Base-by-base conservation (phyloP, 108 stramenopile genomes). In the Cylindrotheca fusiformis region DNA sequence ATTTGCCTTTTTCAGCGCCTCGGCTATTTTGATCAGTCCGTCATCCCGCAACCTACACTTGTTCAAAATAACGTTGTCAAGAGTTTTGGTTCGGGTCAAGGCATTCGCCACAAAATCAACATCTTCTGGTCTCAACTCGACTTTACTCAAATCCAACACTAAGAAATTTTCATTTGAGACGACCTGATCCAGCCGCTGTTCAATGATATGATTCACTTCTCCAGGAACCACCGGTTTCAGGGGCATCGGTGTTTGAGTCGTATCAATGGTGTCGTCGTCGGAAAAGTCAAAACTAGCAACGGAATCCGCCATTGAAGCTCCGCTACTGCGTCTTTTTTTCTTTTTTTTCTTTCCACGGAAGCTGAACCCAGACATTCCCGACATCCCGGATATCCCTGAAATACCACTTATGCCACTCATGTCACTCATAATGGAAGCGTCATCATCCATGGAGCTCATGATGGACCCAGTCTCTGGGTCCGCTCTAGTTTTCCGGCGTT, bases 401-500 rank as follows among this genome's bases (percentile, higher is more conserved):
- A 69, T 60, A 18, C 25, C 20, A 17, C 53, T 55, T 4, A 54
- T 24, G 4, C 41, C 55, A 3, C 59, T 60, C 59, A 60, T 54
- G 18, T 45, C 51, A 32, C 59, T 52, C 19, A 49, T 48, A 21
- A 58, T 31, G 50, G 63, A 63, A 48, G 30, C 48, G 25, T 55
- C 54, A 27, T 52, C 63, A 5, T 5, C 20, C 52, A 63, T 52
- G 32, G 23, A 32, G 41, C 67, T 68, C 59, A 69, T 61, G 45
- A 71, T 59, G 19, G 52, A 54, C 8, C 69, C 69, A 8, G 69
- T 71, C n/a, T 71, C 69, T 17, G 69, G 69, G 45, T 71, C 60
- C 41, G 61, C 54, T 25, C 58, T 28, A 3, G 54, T 28, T 22
- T 50, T 31, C 22, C 61, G 60, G n/a, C 60, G 60, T 0, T 20